phyloP scores from a whole-genome alignment of 2,329 filamentous ascomycete genomes.

The Alternaria brassicae region DNA sequence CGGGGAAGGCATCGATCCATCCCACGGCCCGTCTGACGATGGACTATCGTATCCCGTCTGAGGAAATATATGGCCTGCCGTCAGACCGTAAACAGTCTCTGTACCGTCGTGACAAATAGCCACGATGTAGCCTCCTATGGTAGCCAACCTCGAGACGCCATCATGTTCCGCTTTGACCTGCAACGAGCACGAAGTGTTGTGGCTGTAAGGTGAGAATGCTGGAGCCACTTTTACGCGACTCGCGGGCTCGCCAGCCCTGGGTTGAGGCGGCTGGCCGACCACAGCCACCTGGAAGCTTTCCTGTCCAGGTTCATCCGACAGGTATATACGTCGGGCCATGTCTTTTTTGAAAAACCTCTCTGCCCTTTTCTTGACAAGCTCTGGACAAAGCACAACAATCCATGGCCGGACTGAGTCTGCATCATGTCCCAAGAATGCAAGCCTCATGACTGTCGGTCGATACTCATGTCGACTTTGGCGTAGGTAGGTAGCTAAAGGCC shows the following conservation, averaged over 20 bases:
- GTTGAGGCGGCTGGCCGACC: neutral
- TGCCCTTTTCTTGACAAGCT: neutral
- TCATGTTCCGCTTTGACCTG: neutral
- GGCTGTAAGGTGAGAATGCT: neutral
- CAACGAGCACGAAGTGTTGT: neutral
- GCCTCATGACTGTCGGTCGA: neutral
- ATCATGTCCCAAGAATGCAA: conserved; percentile 4
- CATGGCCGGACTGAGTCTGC: neutral
- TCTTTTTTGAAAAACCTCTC: conserved; percentile 7
- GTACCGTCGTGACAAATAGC: too few species aligned
- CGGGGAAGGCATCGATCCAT: too few species aligned
- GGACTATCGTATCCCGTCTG: too few species aligned
- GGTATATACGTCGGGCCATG: neutral
- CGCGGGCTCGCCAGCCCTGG: neutral
- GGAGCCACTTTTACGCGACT: neutral
- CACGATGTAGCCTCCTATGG: neutral
- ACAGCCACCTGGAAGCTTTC: conserved; percentile 7
- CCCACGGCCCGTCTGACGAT: too few species aligned
- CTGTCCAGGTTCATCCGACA: neutral
- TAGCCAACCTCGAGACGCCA: neutral
- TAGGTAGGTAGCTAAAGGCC: conserved; percentile 5
- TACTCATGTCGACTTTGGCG: neutral
- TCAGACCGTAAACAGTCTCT: too few species aligned
- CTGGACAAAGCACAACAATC: conserved; percentile 14
- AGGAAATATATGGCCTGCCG: too few species aligned